These are phyloP conservation scores for Coemansia sp. DNA, from an alignment of 192 early-diverging fungal genomes.

Conservation along the genomic window DNA sequence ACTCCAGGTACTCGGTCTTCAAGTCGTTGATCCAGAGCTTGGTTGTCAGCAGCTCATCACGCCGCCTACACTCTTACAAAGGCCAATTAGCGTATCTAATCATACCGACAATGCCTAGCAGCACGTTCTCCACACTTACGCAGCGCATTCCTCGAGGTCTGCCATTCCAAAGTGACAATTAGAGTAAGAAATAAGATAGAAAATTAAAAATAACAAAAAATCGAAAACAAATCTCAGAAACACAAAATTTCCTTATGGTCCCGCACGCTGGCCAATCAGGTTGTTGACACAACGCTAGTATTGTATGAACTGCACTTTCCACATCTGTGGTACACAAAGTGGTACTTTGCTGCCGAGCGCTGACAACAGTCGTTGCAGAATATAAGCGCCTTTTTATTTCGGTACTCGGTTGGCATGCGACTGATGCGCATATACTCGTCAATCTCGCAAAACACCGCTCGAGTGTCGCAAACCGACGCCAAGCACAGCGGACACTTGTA, in stretches of 20 bases:
- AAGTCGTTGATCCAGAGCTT: conserved; percentile 49
- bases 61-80: conserved; percentile 27
- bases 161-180: conserved; percentile 25
- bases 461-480: conserved; percentile 87
- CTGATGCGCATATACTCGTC: conserved; percentile 77
- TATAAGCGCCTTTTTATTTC: conserved; percentile 65
- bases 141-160: conserved; percentile 32
- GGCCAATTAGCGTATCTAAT: background rate
- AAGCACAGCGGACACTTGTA: conserved; percentile 96
- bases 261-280: background rate
- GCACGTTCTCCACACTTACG: conserved; percentile 25
- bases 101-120: background rate
- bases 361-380: conserved; percentile 97
- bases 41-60: conserved; percentile 45
- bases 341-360: conserved; percentile 79
- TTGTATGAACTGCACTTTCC: conserved; percentile 83
- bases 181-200: background rate
- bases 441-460: conserved; percentile 75
- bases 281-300: conserved; percentile 58
- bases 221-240: background rate
- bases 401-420: conserved; percentile 90
- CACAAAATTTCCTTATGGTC: background rate
- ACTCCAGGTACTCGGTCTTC: conserved; percentile 42
- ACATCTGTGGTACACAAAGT: conserved; percentile 98
- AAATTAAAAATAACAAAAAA: background rate